Conservation (phyloP, 2,329 filamentous ascomycete genomes). For the Colletotrichum lini region DNA sequence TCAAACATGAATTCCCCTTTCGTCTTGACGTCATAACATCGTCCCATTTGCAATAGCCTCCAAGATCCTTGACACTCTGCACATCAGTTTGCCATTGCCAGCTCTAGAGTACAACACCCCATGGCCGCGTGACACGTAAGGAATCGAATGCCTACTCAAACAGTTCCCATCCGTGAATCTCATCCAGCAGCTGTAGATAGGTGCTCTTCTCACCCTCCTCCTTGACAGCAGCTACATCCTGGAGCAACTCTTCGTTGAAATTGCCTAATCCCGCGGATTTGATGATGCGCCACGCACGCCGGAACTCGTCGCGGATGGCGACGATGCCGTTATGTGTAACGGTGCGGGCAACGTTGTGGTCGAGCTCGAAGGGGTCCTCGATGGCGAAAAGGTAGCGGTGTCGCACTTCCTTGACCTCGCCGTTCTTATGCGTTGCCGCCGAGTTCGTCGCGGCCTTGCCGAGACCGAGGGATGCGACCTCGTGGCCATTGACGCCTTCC, state of each 20-base stretch:
- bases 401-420: constrained; percentile 76
- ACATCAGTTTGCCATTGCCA: background rate
- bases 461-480: constrained; percentile 32
- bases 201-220: constrained; percentile 52
- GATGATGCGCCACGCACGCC: constrained; percentile 83
- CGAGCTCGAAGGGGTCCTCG: constrained; percentile 90
- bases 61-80: background rate
- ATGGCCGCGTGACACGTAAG: background rate
- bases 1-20: constrained; percentile 3
- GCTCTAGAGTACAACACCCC: background rate
- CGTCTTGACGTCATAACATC: constrained; percentile 26
- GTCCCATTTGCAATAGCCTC: background rate
- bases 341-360: constrained; percentile 90
- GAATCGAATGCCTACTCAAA: constrained; percentile 25
- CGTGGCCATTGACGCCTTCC: background rate
- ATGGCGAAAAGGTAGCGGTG: constrained; percentile 90
- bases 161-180: constrained; percentile 55
- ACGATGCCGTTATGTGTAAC: constrained; percentile 88
- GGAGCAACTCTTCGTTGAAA: constrained; percentile 64
- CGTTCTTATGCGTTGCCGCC: constrained; percentile 47
- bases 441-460: constrained; percentile 15
- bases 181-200: constrained; percentile 56
- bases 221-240: constrained; percentile 61
- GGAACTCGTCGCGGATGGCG: constrained; percentile 86
- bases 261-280: constrained; percentile 61